These are phyloP conservation scores for Pythium myriotylum DNA, from an alignment of 352 stramenopile genomes.

Conservation along the genomic window DNA sequence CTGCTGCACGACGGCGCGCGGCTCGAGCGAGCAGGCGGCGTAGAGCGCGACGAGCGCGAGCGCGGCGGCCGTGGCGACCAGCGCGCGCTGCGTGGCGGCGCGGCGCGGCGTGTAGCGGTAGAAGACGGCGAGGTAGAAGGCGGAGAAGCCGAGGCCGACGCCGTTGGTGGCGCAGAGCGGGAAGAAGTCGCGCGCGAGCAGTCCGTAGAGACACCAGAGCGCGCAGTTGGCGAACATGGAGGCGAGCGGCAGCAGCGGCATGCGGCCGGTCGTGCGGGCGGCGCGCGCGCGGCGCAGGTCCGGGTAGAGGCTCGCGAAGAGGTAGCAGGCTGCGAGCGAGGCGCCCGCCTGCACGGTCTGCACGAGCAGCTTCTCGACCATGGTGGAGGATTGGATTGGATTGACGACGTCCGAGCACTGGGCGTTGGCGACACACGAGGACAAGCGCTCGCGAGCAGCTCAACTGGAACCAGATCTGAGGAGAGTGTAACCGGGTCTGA, in stretches of 20 bases:
- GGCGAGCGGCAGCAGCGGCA: constrained; percentile 41
- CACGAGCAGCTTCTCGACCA: constrained; percentile 14
- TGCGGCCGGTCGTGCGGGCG: constrained; percentile 30
- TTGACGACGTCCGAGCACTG: too few relatives aligned
- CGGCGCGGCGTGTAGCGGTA: constrained; percentile 48
- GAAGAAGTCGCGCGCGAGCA: constrained; percentile 38
- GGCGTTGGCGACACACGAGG: too few relatives aligned
- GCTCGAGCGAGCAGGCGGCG: constrained; percentile 35
- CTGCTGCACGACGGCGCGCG: constrained; percentile 32
- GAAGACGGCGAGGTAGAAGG: constrained; percentile 56
- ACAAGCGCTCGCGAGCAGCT: too few relatives aligned
- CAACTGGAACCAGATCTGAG: too few relatives aligned
- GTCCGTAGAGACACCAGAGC: constrained; percentile 44
- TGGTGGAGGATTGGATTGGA: too few relatives aligned
- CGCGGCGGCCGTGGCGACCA: constrained; percentile 9
- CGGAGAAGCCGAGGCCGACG: constrained; percentile 41
- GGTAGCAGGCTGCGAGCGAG: constrained; percentile 26
- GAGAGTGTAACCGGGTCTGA: too few relatives aligned
- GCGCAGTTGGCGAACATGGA: constrained; percentile 46
- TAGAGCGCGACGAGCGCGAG: constrained; percentile 41
- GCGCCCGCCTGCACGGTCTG: constrained; percentile 20
- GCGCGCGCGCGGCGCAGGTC: constrained; percentile 16
- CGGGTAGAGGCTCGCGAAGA: constrained; percentile 28
- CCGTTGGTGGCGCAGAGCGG: constrained; percentile 44
- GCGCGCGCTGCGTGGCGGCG: constrained; percentile 25